Evolutionary conservation across 352 stramenopile genomes (phyloP).

Genomic region (Phytophthora megakarya): DNA sequence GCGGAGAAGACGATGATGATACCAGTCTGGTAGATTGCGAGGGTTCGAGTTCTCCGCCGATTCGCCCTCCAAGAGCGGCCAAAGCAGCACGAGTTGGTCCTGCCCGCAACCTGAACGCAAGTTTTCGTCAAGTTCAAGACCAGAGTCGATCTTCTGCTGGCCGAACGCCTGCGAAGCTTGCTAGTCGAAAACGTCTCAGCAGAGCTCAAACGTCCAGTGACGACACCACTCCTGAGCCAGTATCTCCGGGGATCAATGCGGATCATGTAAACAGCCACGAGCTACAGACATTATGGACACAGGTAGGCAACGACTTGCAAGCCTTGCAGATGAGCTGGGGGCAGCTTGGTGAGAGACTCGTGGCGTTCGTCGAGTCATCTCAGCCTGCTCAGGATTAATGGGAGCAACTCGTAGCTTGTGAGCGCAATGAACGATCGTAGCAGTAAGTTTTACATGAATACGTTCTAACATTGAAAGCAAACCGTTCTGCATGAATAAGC

Average conservation of each 20-base stretch:
- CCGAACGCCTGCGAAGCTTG: constrained; percentile 13
- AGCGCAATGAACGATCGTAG: too few relatives aligned
- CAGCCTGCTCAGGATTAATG: too few relatives aligned
- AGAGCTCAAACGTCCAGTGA: constrained; percentile 1
- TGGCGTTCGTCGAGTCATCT: background rate
- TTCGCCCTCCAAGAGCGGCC: background rate
- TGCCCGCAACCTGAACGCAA: constrained; percentile 16
- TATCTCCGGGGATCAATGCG: constrained; percentile 8
- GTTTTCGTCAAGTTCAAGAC: constrained; percentile 16
- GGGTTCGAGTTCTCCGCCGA: constrained; percentile 1
- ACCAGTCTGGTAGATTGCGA: too few relatives aligned
- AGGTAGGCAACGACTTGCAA: constrained; percentile 21
- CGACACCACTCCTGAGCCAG: constrained; percentile 12
- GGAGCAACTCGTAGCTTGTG: too few relatives aligned
- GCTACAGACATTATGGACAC: constrained; percentile 7
- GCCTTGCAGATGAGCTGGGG: constrained; percentile 17
- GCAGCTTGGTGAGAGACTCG: constrained; percentile 15
- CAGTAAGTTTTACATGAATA: too few relatives aligned
- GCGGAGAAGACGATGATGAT: background rate
- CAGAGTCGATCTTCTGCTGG: constrained; percentile 9
- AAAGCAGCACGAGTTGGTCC: constrained; percentile 2
- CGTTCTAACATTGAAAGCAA: too few relatives aligned
- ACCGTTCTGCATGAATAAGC: too few relatives aligned
- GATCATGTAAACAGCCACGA: background rate
- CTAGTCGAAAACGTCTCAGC: background rate